These are phyloP conservation scores for Silene uniflora DNA, from an alignment of 148 eudicot genomes.

Conservation along the genomic window DNA sequence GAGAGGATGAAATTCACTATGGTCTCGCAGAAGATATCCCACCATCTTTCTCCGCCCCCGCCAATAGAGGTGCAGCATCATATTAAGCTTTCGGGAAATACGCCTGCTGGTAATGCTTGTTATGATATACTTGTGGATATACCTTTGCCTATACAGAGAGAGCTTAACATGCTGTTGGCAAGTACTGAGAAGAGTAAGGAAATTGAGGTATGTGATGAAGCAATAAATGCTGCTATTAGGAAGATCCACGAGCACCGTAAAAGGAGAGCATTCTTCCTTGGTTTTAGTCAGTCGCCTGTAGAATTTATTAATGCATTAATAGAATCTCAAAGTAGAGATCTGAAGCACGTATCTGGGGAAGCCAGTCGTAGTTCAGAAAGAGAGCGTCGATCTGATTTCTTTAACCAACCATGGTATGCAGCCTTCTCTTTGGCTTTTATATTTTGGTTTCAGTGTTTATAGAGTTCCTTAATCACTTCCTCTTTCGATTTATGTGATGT, in stretches of 20 bases:
- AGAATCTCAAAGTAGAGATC: constrained; percentile 86
- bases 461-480: not conserved
- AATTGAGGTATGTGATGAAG: constrained; percentile 79
- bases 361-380: constrained; percentile 68
- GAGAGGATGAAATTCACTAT: constrained; percentile 75
- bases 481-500: not conserved
- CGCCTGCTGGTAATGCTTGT: constrained; percentile 79
- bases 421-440: not conserved
- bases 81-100: constrained; percentile 72
- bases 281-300: constrained; percentile 92
- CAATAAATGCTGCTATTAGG: constrained; percentile 71
- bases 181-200: constrained; percentile 88
- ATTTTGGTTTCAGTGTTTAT: not conserved
- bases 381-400: constrained; percentile 83
- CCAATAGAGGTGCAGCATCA: constrained; percentile 89
- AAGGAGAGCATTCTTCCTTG: constrained; percentile 86
- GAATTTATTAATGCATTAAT: constrained; percentile 78
- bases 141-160: constrained; percentile 93
- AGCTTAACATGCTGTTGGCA: constrained; percentile 65
- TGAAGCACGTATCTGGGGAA: constrained; percentile 76
- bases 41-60: constrained; percentile 75
- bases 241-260: constrained; percentile 90
- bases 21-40: constrained; percentile 80
- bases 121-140: constrained; percentile 90
- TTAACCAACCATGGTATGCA: constrained; percentile 84